Base-by-base conservation (phyloP, 108 stramenopile genomes). In the Chaetoceros muelleri region DNA sequence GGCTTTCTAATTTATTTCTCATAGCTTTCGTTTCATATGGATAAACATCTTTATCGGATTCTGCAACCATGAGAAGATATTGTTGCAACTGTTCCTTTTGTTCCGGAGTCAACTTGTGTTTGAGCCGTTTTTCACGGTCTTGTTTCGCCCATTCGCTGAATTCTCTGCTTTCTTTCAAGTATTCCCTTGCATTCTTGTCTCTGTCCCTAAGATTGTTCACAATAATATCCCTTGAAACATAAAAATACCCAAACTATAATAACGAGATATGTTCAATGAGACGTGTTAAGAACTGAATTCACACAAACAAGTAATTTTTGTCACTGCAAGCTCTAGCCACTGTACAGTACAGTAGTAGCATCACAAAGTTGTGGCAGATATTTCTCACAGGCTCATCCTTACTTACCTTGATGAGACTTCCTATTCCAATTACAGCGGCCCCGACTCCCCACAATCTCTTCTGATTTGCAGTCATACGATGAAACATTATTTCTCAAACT, bases 31-130 rank as follows among this genome's bases (percentile, higher is more conserved):
- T 13, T 13, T 40, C 34, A 40, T 40, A 40, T 40, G 34, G 34
- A 13, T 40, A 40, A 40, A 40, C 34, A 40, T 40, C 34, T 40
- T 40, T 40, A 40, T 72, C 28, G 1, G 30, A 55, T 5, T 34
- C 52, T 13, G 44, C 54, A 54, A 72, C 49, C 24, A 72, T 30
- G 44, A 55, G 58, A 45, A 72, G 47, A 54, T 72, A 72, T 46
- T 67, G 61, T n/a, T 67, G 71, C 29, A 72, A 40, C 46, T 72
- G 71, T 31, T 64, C 62, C 44, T 30, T 72, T 50, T 72, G 71
- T 25, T 72, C 71, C n/a, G 60, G 34, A 2, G 66, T 72, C 17
- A 72, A 57, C 40, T 5, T 40, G 13, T 40, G 34, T 40, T 40
- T 40, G 8, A 40, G 5, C 13, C 13, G 5, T 13, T 40, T 40